Base-by-base conservation (phyloP, 2,329 filamentous ascomycete genomes). In the Monilinia fructigena region DNA sequence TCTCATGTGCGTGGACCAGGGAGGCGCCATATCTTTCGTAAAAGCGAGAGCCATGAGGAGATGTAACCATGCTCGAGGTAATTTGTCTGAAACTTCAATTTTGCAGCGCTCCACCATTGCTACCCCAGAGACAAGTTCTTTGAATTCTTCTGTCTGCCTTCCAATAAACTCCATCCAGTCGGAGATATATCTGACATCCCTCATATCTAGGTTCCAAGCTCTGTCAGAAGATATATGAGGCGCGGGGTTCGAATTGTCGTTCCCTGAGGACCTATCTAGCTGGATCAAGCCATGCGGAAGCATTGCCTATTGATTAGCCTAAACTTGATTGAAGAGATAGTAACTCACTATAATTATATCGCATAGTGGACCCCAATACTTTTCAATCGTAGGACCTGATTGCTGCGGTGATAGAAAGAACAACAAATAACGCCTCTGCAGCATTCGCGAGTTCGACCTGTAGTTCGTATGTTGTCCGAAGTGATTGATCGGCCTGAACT, bases 301-400 rank as follows among this genome's bases (percentile, higher is more conserved):
- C 28, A 26, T 35, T 14, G 60, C 48, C 50, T 63, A n/a, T 23
- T n/a, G 12, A 54, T 63, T 47, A 63, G 50, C 60, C 35, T 18
- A 23, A 10, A 14, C 2, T n/a, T 16, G 0, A 42, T 2, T 45
- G 4, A 23, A 16, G 38, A 54, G 2, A n/a, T 16, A n/a, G 10
- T 1, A 35, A 65, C 74, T 70, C 70, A 79, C 78, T 47, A 66
- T 54, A 5, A 79, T 67, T 6, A 78, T 31, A 2, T 63, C 67
- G 65, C 72, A 72, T 0, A 80, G 50, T n/a, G 80, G 78, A 1
- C 80, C 81, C 81, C 80, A 83, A 63, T 77, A 82, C 64, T 80
- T 81, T 6, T 68, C 67, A 1, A 75, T 74, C 3, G 79, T 82
- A 0, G 79, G 76, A 0, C 76, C 77, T 11, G 77, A 70, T 28